Conservation (phyloP, 352 stramenopile species). For the Globisporangium paroecandrum region DNA sequence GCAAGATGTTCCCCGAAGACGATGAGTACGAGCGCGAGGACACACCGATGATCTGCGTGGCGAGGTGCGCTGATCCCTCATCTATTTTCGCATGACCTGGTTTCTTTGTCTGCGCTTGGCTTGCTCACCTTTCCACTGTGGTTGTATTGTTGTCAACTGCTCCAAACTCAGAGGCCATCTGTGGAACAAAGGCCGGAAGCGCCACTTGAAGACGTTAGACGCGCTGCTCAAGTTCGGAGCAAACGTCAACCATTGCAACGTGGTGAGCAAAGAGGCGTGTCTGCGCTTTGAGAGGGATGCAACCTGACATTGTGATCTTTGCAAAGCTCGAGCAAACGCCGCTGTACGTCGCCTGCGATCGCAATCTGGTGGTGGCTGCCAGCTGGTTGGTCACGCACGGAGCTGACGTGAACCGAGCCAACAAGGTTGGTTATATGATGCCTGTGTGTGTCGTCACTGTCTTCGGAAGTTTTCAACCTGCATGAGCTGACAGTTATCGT, state of each 20-base stretch:
- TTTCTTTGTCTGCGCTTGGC: background rate
- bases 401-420: conserved; percentile 47
- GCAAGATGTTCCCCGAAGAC: conserved; percentile 29
- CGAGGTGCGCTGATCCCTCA: conserved; percentile 27
- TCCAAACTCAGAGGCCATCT: conserved; percentile 24
- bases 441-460: background rate
- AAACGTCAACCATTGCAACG: conserved; percentile 51
- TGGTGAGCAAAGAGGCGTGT: conserved; percentile 19
- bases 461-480: background rate
- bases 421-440: conserved; percentile 26
- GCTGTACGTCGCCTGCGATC: conserved; percentile 54
- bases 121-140: background rate
- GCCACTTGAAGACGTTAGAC: conserved; percentile 54
- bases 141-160: background rate
- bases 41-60: conserved; percentile 55
- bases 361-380: conserved; percentile 33
- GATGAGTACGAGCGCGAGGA: conserved; percentile 49
- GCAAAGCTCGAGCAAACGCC: conserved; percentile 54
- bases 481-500: background rate
- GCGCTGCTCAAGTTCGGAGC: conserved; percentile 51
- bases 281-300: background rate
- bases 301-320: background rate
- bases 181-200: conserved; percentile 43
- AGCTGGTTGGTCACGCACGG: conserved; percentile 53
- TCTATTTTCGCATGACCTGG: background rate